Evolutionary conservation across 306 rosid genomes (phyloP).

Genomic region (Rubus idaeus): DNA sequence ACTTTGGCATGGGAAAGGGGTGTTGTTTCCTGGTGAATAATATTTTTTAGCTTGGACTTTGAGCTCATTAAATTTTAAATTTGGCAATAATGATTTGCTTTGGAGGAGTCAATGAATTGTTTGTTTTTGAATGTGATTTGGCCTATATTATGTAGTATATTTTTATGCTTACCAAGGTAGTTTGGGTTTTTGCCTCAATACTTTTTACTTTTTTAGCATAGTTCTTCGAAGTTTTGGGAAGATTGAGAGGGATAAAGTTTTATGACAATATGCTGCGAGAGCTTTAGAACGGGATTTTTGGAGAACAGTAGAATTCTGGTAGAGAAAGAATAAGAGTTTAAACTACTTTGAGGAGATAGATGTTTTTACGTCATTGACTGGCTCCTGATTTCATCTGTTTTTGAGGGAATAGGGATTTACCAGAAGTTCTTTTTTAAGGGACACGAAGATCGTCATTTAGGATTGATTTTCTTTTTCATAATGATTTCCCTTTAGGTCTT

Average conservation of each 20-base stretch:
- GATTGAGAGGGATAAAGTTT: background rate
- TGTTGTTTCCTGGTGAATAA: background rate
- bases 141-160: background rate
- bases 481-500: background rate
- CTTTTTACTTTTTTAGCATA: background rate
- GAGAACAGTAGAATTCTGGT: background rate
- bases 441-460: background rate
- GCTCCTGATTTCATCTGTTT: background rate
- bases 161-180: background rate
- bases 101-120: background rate
- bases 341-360: background rate
- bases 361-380: background rate
- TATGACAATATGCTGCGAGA: background rate
- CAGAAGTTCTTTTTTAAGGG: background rate
- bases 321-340: background rate
- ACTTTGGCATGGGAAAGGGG: background rate
- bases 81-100: background rate
- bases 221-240: background rate
- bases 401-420: background rate
- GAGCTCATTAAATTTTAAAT: background rate
- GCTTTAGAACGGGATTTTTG: background rate
- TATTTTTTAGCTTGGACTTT: background rate
- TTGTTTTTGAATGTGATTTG: slow-evolving; percentile 7
- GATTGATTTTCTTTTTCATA: background rate
- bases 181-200: background rate